These are phyloP conservation scores for Rosa rugosa DNA, from an alignment of 306 rosid genomes.

Conservation along the genomic window DNA sequence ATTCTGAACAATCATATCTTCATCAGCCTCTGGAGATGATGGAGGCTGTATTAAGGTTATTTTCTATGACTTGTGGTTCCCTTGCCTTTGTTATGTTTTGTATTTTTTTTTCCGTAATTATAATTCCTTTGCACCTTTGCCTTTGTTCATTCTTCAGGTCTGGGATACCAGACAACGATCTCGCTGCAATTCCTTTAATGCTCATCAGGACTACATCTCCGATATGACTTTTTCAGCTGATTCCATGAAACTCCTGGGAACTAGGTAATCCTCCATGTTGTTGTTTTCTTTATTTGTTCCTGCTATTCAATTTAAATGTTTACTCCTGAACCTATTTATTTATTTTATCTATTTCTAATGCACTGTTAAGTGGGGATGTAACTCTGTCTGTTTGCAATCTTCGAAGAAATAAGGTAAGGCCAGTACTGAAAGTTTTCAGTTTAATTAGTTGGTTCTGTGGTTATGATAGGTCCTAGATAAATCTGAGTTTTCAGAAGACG, in stretches of 20 bases:
- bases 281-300: background rate
- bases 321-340: background rate
- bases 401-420: constrained; percentile 70
- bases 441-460: constrained; percentile 25
- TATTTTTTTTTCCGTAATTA: background rate
- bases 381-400: constrained; percentile 92
- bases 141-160: constrained; percentile 41
- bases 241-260: constrained; percentile 71
- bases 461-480: constrained; percentile 62
- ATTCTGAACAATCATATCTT: background rate
- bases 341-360: constrained; percentile 4
- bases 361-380: constrained; percentile 76
- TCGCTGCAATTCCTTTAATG: constrained; percentile 69
- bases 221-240: constrained; percentile 79
- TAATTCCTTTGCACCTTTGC: background rate
- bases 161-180: constrained; percentile 90
- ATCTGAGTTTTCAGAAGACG: constrained; percentile 94
- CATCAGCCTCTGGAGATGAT: constrained; percentile 81
- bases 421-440: background rate
- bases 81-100: constrained; percentile 5
- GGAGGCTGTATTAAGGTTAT: constrained; percentile 78
- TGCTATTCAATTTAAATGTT: background rate
- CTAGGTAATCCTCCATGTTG: constrained; percentile 52
- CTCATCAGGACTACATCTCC: constrained; percentile 72
- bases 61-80: constrained; percentile 14